These are phyloP conservation scores for Solanum clarkiae DNA, from an alignment of 257 asterid species.

Conservation along the genomic window DNA sequence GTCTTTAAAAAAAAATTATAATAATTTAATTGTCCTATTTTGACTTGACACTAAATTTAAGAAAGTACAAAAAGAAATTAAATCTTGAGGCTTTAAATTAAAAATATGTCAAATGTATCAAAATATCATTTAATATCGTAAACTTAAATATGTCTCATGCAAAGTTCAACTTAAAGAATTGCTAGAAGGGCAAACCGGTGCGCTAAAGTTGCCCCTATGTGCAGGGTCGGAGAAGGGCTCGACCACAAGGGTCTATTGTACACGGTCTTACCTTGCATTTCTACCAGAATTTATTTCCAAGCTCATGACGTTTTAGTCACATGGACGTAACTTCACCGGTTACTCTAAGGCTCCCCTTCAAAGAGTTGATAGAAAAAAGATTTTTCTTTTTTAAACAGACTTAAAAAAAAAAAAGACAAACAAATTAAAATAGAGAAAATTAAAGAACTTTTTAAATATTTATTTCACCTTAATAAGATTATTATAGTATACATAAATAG, in stretches of 20 bases:
- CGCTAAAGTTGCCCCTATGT: too few species aligned
- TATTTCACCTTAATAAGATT: background rate
- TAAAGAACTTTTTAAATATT: background rate
- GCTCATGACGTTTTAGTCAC: too few species aligned
- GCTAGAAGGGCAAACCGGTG: too few species aligned
- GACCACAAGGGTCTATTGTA: too few species aligned
- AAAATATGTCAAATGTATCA: background rate
- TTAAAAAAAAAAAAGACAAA: too few species aligned
- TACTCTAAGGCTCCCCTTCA: too few species aligned
- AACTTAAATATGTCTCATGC: background rate
- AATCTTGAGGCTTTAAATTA: background rate
- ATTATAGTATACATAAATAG: background rate
- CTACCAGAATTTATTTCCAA: accelerated
- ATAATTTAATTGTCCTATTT: background rate
- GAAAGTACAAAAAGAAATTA: background rate
- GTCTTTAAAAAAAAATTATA: background rate
- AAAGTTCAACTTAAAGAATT: background rate
- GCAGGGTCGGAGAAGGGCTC: too few species aligned
- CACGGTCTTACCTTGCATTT: too few species aligned
- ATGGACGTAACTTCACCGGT: too few species aligned
- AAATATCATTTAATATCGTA: background rate
- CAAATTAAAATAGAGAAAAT: background rate
- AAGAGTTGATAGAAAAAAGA: too few species aligned
- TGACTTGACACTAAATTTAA: background rate
- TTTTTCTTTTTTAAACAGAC: too few species aligned